These are phyloP conservation scores for Graphiopsis chlorocephala DNA, from an alignment of 2,329 filamentous ascomycete genomes.

Conservation along the genomic window DNA sequence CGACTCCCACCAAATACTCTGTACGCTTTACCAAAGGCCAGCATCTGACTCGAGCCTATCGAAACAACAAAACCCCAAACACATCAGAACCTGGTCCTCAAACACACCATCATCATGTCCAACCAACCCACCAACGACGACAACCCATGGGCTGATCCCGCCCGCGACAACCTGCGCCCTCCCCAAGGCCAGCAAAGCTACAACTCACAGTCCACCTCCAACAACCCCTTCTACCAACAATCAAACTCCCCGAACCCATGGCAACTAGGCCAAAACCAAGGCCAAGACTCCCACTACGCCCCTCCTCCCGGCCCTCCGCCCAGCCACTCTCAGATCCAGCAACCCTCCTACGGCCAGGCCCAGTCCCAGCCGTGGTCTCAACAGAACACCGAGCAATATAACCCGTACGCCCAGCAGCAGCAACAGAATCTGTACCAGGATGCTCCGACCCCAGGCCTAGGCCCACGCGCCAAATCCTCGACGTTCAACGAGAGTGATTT, in stretches of 20 bases:
- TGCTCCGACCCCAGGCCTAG: neutral
- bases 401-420: neutral
- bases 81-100: neutral
- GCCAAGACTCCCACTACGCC: slow-evolving; percentile 11
- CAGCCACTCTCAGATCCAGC: neutral
- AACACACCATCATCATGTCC: slow-evolving; percentile 4
- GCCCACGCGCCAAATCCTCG: neutral
- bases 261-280: slow-evolving; percentile 13
- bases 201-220: neutral
- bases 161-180: slow-evolving; percentile 13
- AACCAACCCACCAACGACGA: slow-evolving; percentile 12
- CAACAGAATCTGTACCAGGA: slow-evolving; percentile 10
- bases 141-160: slow-evolving; percentile 16
- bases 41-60: neutral
- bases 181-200: neutral
- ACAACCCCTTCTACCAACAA: slow-evolving; percentile 17
- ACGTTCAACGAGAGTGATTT: slow-evolving; percentile 37
- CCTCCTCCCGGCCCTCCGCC: slow-evolving; percentile 18
- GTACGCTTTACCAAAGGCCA: neutral
- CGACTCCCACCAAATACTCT: neutral
- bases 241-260: slow-evolving; percentile 15
- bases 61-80: neutral
- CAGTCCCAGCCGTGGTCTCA: slow-evolving; percentile 9
- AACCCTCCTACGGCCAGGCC: slow-evolving; percentile 6
- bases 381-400: neutral